Evolutionary conservation across 2,329 filamentous ascomycete species (phyloP), one percentile per base, ranked within the genome.

Genomic region (Gnomoniopsis sp.): DNA sequence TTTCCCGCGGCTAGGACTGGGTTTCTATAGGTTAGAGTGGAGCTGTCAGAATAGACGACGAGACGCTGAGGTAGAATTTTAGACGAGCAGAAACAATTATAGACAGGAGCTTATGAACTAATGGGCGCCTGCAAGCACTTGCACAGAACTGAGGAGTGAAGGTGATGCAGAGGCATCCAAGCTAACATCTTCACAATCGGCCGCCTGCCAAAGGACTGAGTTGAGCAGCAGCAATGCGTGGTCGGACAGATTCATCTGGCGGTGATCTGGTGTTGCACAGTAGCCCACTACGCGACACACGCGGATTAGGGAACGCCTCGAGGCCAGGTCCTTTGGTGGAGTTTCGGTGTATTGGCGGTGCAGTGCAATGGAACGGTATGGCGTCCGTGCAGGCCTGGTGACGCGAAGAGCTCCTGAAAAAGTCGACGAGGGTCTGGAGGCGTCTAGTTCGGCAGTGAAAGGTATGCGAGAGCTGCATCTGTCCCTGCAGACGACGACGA

Each of bases 381-480:
- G 47, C 44, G 36, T 50, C 49, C 41, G 23, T 41, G 23, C 43
- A 26, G 38, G 26, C 19, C 34, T 53, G 51, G 57, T 41, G 36
- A 53, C 48, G 53, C 38, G 51, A 30, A 46, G 43, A 58, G 55
- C 56, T 53, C 49, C 54, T 33, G 36, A 46, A 52, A 30, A 44
- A 43, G 54, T 41, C 49, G 60, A 58, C 36, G 54, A 53, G 41
- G 58, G 55, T 60, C 48, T 54, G 43, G 58, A 51, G 52, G 58
- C 51, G 55, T 55, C 68, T 71, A 69, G 67, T 49, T 57, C 53
- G 55, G 57, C 53, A 59, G 53, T 54, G 55, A 44, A 55, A 62
- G 53, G 60, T 59, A 59, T 59, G 59, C 53, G 55, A 41, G 57
- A 53, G 64, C 63, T 67, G 64, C 63, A 64, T 63, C 63, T 64